A percentile compares a stretch with the other conserved stretches of the same genome.
Conservation (phyloP, 23 red algal species). For the Porphyridium purpureum region DNA sequence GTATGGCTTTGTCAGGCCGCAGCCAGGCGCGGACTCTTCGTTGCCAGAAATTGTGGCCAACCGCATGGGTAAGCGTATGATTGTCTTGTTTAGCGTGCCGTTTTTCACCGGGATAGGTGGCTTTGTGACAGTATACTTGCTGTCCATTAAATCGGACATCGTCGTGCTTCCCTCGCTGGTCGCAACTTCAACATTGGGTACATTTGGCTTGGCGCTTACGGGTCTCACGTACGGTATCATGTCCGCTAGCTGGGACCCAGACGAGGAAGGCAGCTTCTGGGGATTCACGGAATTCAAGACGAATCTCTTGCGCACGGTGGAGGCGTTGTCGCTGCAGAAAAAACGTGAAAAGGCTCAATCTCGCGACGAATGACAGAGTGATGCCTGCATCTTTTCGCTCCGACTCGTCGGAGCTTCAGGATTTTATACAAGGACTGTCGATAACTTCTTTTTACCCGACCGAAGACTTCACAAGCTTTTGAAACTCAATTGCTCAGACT, state of each 20-base stretch:
- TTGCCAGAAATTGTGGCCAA: slow-evolving; percentile 49
- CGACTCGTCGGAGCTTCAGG: too few species aligned
- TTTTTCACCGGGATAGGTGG: slow-evolving; percentile 25
- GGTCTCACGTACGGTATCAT: slow-evolving; percentile 78
- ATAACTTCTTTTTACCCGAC: too few species aligned
- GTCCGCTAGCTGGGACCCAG: slow-evolving; percentile 48
- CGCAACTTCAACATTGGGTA: slow-evolving; percentile 37
- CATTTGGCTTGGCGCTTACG: slow-evolving; percentile 31
- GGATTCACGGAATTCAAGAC: slow-evolving; percentile 26
- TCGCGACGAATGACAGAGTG: too few species aligned
- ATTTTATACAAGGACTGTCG: too few species aligned
- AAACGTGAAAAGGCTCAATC: too few species aligned
- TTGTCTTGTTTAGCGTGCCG: slow-evolving; percentile 37
- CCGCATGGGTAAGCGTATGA: slow-evolving; percentile 50
- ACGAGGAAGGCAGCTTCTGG: slow-evolving; percentile 19
- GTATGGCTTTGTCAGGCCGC: too few species aligned
- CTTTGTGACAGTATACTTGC: slow-evolving; percentile 45
- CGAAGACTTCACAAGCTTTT: too few species aligned
- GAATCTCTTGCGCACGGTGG: slow-evolving; percentile 38
- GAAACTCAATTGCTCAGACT: too few species aligned
- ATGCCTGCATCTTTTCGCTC: too few species aligned
- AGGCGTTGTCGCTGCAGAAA: too few species aligned
- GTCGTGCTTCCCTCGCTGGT: slow-evolving; percentile 44
- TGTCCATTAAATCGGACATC: slow-evolving; percentile 46
- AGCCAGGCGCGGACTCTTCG: not conserved